Percentiles rank a stretch among this genome's conserved stretches.
These are phyloP conservation scores for Alternaria sp. DNA, from an alignment of 2,329 filamentous ascomycete species.

Conservation along the genomic window DNA sequence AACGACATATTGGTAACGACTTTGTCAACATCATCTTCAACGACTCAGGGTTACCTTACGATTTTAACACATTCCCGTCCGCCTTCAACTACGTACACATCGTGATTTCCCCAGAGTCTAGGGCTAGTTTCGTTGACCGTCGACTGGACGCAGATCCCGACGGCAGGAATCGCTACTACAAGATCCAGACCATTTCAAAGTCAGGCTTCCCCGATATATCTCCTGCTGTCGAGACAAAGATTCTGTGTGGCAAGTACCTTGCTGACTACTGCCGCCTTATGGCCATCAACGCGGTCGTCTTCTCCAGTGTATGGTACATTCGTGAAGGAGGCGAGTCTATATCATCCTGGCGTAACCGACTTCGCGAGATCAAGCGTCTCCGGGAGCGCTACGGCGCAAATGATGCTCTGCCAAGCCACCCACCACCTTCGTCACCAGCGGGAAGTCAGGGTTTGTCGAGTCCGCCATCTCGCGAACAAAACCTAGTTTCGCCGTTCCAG, in stretches of 20 bases:
- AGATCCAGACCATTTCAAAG: slow-evolving; percentile 87
- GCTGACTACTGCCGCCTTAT: slow-evolving; percentile 87
- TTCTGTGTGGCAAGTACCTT: slow-evolving; percentile 82
- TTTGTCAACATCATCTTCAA: slow-evolving; percentile 99
- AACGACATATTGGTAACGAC: slow-evolving; percentile 95
- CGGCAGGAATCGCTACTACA: slow-evolving; percentile 71
- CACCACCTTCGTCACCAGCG: slow-evolving; percentile 34
- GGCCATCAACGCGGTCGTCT: slow-evolving; percentile 91
- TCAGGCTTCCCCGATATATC: slow-evolving; percentile 91
- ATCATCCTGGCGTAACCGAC: slow-evolving; percentile 86
- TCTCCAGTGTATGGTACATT: slow-evolving; percentile 87
- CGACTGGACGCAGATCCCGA: slow-evolving; percentile 53
- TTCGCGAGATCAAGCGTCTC: slow-evolving; percentile 83
- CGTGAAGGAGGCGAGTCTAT: slow-evolving; percentile 81
- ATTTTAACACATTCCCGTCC: slow-evolving; percentile 90
- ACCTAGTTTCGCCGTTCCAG: slow-evolving; percentile 41
- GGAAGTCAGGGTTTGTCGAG: slow-evolving; percentile 34
- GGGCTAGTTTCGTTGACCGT: slow-evolving; percentile 74
- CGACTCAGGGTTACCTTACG: slow-evolving; percentile 88
- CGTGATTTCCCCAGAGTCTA: slow-evolving; percentile 87
- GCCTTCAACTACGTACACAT: slow-evolving; percentile 98
- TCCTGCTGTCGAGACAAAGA: slow-evolving; percentile 86
- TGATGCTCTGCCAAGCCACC: slow-evolving; percentile 20
- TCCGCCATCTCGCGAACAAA: slow-evolving; percentile 41
- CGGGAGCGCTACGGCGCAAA: slow-evolving; percentile 64